A percentile compares a stretch with the other conserved stretches of the same genome.
phyloP scores from a whole-genome alignment of 2,329 filamentous ascomycete species.

The Aspergillus neotritici region DNA sequence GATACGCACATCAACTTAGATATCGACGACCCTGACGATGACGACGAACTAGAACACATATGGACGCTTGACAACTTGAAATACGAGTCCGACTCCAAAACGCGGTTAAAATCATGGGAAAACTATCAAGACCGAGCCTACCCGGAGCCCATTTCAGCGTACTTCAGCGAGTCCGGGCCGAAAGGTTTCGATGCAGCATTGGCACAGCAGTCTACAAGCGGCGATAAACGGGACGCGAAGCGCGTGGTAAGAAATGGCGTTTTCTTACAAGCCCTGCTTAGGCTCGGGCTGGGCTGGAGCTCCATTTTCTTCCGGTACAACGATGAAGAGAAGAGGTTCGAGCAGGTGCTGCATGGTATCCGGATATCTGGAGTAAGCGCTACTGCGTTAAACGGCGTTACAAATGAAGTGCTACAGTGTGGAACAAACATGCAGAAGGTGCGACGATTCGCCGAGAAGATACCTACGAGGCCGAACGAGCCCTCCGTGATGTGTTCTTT shows the following conservation, averaged over 20 bases:
- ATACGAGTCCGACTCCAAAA: conserved; percentile 7
- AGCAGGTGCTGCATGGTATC: conserved; percentile 39
- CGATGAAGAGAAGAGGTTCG: conserved; percentile 30
- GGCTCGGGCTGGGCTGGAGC: conserved; percentile 41
- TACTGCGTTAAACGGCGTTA: conserved; percentile 32
- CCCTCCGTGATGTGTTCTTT: conserved; percentile 33
- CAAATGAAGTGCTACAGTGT: conserved; percentile 29
- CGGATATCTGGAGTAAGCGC: conserved; percentile 49
- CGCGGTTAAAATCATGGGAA: conserved; percentile 38
- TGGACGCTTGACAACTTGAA: conserved; percentile 30
- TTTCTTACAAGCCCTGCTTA: conserved; percentile 37
- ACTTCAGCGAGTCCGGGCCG: conserved; percentile 41
- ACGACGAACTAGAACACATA: conserved; percentile 23
- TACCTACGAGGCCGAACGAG: conserved; percentile 21
- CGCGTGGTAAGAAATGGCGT: conserved; percentile 32
- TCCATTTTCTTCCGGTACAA: conserved; percentile 42
- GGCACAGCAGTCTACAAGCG: conserved; percentile 19
- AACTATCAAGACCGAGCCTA: conserved; percentile 30
- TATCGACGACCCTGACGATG: conserved; percentile 16
- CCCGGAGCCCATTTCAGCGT: conserved; percentile 32
- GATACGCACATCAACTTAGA: conserved; percentile 17
- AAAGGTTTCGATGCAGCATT: conserved; percentile 37
- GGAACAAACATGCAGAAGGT: conserved; percentile 34
- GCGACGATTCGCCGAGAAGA: conserved; percentile 30
- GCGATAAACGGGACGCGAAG: conserved; percentile 18